Percentiles rank a stretch among this genome's conserved stretches.
These are phyloP conservation scores for Camelina sativa DNA, from an alignment of 345 rosid species.

Conservation along the genomic window DNA sequence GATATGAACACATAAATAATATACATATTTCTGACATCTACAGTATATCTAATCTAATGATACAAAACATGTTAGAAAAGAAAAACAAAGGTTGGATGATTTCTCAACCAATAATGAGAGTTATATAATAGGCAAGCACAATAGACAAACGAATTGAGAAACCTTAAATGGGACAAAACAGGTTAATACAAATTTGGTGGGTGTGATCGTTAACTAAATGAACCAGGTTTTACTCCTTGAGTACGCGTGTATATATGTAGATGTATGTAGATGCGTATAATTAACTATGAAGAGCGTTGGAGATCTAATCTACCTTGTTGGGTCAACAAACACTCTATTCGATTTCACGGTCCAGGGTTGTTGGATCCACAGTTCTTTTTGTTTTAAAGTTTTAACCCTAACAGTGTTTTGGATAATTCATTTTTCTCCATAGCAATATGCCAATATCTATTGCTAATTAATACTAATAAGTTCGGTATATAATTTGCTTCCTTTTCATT, in stretches of 20 bases:
- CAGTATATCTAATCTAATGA: background rate
- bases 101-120: constrained; percentile 37
- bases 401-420: constrained; percentile 5
- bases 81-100: constrained; percentile 9
- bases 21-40: background rate
- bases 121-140: constrained; percentile 18
- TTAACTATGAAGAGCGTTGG: constrained; percentile 34
- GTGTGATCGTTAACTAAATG: constrained; percentile 32
- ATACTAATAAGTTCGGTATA: background rate
- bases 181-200: constrained; percentile 40
- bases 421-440: background rate
- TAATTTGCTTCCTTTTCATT: background rate
- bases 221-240: constrained; percentile 33
- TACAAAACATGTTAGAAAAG: background rate
- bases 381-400: constrained; percentile 5
- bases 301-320: constrained; percentile 43
- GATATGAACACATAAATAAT: background rate
- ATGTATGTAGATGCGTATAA: constrained; percentile 30
- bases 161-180: constrained; percentile 34
- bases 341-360: constrained; percentile 36
- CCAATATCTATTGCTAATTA: background rate
- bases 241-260: constrained; percentile 31
- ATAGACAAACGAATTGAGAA: constrained; percentile 7
- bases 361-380: constrained; percentile 29
- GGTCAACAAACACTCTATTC: constrained; percentile 41